Percentiles rank a stretch among this genome's conserved stretches.
Conservation (phyloP, 805 yeast genomes). For the Candida yuanshanica region DNA sequence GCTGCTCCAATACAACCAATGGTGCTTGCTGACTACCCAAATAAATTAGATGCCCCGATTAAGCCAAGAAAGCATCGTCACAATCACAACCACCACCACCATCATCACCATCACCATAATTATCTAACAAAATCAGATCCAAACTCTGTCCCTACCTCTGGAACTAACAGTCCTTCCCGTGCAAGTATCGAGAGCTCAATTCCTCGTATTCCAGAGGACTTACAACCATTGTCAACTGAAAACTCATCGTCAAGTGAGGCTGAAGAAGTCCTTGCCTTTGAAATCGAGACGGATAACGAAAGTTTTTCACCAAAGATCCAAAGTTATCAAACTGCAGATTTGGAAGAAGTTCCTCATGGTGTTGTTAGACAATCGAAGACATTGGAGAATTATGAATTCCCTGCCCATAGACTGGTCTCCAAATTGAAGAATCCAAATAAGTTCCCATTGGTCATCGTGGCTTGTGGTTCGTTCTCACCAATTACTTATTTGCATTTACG, state of each 20-base stretch:
- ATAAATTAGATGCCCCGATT: constrained; percentile 69
- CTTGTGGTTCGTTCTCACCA: constrained; percentile 97
- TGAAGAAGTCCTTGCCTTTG: constrained; percentile 12
- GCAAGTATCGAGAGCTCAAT: constrained; percentile 27
- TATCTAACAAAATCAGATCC: not conserved
- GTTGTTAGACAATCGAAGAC: constrained; percentile 78
- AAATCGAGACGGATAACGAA: constrained; percentile 12
- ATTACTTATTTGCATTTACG: constrained; percentile 90
- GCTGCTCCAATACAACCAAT: constrained; percentile 72
- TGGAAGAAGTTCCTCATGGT: constrained; percentile 97
- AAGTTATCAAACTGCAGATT: constrained; percentile 71
- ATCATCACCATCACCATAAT: constrained; percentile 2
- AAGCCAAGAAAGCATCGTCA: constrained; percentile 35
- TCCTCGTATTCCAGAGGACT: constrained; percentile 52
- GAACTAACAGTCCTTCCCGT: constrained; percentile 10
- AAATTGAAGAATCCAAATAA: constrained; percentile 67
- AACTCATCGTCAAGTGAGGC: constrained; percentile 34
- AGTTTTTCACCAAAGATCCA: constrained; percentile 29
- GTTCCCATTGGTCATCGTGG: constrained; percentile 88
- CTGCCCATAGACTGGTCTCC: constrained; percentile 77
- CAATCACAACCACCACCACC: constrained; percentile 13
- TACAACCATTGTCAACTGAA: constrained; percentile 46
- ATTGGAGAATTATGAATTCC: constrained; percentile 69
- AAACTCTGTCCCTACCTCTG: constrained; percentile 6
- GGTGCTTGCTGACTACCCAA: constrained; percentile 69